Evolutionary conservation across 371 early-diverging fungal species (phyloP).

Genomic region (Mucor piriformis): DNA sequence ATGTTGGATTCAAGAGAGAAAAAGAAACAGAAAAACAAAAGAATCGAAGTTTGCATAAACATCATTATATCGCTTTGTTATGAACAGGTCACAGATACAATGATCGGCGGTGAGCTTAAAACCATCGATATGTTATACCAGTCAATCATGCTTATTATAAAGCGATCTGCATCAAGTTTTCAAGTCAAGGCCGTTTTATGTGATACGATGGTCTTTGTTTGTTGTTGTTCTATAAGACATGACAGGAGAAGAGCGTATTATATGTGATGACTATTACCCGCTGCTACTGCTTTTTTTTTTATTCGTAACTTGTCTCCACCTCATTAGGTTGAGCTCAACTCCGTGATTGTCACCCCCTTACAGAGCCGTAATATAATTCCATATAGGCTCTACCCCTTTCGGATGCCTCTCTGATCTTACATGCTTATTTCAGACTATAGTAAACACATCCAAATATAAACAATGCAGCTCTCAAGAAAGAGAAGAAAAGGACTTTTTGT

Average conservation of each 20-base stretch:
- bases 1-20: background rate
- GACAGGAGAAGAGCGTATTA: no score
- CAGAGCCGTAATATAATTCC: no score
- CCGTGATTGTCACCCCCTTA: no score
- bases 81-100: background rate
- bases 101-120: conserved; percentile 12
- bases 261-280: no score
- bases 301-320: no score
- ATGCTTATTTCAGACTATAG: no score
- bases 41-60: background rate
- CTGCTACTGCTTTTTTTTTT: background rate
- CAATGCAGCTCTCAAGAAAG: no score
- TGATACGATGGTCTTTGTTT: background rate
- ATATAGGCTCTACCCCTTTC: no score
- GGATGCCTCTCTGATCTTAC: no score
- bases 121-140: background rate
- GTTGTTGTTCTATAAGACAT: background rate
- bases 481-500: background rate
- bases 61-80: background rate
- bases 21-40: conserved; percentile 3
- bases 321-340: no score
- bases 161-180: background rate
- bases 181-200: background rate
- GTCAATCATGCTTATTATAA: background rate
- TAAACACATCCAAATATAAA: no score